Conservation (phyloP, 208 protist genomes). For the Acanthamoeba royreba region DNA sequence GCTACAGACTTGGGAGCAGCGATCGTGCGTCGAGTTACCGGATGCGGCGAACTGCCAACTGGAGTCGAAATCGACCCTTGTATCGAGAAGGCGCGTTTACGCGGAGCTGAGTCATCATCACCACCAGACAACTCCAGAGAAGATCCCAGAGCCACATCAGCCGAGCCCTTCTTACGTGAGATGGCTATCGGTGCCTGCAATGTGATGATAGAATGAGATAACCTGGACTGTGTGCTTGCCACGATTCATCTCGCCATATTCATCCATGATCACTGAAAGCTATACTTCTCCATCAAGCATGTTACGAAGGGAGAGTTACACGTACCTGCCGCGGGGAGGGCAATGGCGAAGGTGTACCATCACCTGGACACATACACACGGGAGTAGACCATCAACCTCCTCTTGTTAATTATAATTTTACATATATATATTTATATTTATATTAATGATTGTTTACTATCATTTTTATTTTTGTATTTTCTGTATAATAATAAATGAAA, state of each 20-base stretch:
- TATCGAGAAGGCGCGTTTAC: not conserved
- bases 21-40: not conserved
- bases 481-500: too few relatives aligned
- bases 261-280: too few relatives aligned
- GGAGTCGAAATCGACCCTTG: not conserved
- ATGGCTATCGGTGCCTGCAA: too few relatives aligned
- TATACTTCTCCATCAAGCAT: too few relatives aligned
- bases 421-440: not conserved
- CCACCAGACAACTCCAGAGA: not conserved
- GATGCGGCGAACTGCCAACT: not conserved
- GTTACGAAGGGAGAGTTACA: too few relatives aligned
- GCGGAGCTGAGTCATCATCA: not conserved
- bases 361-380: not conserved
- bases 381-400: too few relatives aligned
- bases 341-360: not conserved
- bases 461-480: not conserved
- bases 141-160: not conserved
- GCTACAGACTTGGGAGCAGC: too few relatives aligned
- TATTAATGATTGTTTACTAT: not conserved
- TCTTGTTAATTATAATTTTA: not conserved
- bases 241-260: too few relatives aligned
- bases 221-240: too few relatives aligned
- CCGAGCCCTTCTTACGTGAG: too few relatives aligned
- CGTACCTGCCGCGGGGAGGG: not conserved
- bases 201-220: too few relatives aligned